Base-by-base conservation (phyloP, 352 stramenopile species). In the Phytophthora europaea region DNA sequence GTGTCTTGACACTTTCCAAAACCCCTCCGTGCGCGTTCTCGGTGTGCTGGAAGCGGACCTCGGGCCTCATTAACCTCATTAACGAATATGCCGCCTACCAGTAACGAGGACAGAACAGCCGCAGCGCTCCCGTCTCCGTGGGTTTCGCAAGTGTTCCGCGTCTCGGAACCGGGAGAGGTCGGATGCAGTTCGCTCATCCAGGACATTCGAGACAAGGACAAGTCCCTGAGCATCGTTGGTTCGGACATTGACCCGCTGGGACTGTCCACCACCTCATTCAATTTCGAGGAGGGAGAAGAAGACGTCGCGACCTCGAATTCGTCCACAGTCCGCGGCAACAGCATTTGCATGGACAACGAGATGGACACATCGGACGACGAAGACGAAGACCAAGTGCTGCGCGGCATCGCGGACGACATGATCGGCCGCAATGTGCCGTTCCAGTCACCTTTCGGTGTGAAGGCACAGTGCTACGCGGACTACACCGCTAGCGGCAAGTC, bases 381-480 rank as follows among this genome's bases (percentile, higher is more conserved):
- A 31, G n/a, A 7, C 36, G 69, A 78, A 10, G 70, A 70, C 18
- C 64, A 76, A 65, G 13, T 89, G 23, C 56, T 87, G 58, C 38
- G 50, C 18, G 72, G 75, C 33, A 76, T 92, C 15, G 70, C 75
- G 12, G 38, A 75, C 18, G 79, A 87, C 43, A 72, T 92, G 54
- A 82, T 92, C 34, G 85, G 85, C 31, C 77, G 67, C 31, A 81
- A 81, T 36, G 50, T 67, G 52, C 72, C 81, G 8, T 90, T 92
- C 43, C 76, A 85, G 48, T 78, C 84, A 15, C 92, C 92, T 15
- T 97, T 91, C 64, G 90, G 92, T 26, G 45, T 66, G 12, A 81
- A 77, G 20, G 92, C 91, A 10, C 76, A 99, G 31, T 89, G 98
- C 38, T 99, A 99, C 70, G 96, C 89, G 13, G 97, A 99, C 83